Conservation (phyloP, 2,329 filamentous ascomycete genomes). For the Alternaria ventricosa region DNA sequence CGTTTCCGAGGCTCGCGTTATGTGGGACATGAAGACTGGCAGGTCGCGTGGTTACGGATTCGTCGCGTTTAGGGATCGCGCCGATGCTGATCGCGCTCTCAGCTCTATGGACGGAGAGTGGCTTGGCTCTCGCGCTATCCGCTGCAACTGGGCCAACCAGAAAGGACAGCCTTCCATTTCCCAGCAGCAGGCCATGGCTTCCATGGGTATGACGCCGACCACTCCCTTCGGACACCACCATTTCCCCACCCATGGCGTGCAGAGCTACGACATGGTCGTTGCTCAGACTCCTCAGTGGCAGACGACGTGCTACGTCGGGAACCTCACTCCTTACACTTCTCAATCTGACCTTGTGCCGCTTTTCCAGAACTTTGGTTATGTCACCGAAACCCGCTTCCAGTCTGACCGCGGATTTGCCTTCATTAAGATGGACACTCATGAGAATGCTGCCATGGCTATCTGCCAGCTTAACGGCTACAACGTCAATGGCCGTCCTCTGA, state of each 20-base stretch:
- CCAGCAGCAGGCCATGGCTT: conserved; percentile 94
- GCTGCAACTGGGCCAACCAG: conserved; percentile 99
- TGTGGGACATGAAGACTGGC: conserved; percentile 99
- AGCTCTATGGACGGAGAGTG: conserved; percentile 99
- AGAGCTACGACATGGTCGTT: conserved; percentile 97
- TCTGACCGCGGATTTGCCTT: conserved; percentile 97
- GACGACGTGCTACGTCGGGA: conserved; percentile 97
- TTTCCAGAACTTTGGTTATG: conserved; percentile 98
- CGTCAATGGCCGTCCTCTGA: conserved; percentile 93
- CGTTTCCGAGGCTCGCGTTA: conserved; percentile 96
- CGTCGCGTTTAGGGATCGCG: conserved; percentile 92
- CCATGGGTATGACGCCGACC: conserved; percentile 97
- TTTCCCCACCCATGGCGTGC: conserved; percentile 94
- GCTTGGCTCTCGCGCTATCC: conserved; percentile 96
- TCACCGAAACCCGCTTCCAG: conserved; percentile 97
- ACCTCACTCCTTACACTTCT: conserved; percentile 95
- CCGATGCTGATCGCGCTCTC: conserved; percentile 92
- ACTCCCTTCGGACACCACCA: conserved; percentile 97
- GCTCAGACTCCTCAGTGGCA: conserved; percentile 97
- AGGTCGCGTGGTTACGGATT: conserved; percentile 97
- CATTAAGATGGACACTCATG: conserved; percentile 98
- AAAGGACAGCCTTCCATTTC: conserved; percentile 99
- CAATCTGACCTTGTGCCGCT: conserved; percentile 96
- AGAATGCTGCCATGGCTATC: conserved; percentile 98
- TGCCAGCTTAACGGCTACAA: conserved; percentile 98